Evolutionary conservation across 169 alveolate genomes (phyloP).

Genomic region (Plasmodium vinckei): DNA sequence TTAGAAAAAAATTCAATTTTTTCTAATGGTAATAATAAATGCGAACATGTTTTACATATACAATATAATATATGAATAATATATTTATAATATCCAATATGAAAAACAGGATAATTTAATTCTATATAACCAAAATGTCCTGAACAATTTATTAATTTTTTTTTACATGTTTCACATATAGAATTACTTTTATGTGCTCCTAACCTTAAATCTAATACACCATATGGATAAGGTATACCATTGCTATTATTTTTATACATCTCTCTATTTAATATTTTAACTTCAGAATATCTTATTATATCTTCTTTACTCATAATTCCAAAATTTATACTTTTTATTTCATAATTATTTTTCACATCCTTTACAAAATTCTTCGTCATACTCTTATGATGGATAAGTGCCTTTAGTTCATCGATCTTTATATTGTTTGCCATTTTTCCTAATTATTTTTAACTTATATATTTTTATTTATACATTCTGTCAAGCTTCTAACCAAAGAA

Average conservation of each 20-base stretch:
- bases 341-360: conserved; percentile 52
- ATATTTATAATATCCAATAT: conserved; percentile 97
- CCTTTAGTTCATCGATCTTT: conserved; percentile 21
- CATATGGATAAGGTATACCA: conserved; percentile 86
- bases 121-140: conserved; percentile 98
- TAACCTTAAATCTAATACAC: conserved; percentile 86
- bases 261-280: conserved; percentile 85
- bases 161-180: conserved; percentile 93
- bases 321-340: conserved; percentile 86
- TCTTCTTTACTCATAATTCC: conserved; percentile 87
- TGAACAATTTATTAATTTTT: conserved; percentile 93
- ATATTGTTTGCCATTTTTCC: too few relatives aligned
- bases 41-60: conserved; percentile 95
- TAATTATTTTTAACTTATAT: too few relatives aligned
- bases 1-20: conserved; percentile 84
- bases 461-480: too few relatives aligned
- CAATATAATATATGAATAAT: conserved; percentile 90
- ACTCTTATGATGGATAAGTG: conserved; percentile 12
- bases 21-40: conserved; percentile 88
- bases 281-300: conserved; percentile 85
- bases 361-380: conserved; percentile 40
- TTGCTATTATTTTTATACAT: conserved; percentile 82
- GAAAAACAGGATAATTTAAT: conserved; percentile 97
- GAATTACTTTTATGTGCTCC: conserved; percentile 82
- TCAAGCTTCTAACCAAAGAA: too few relatives aligned